These are phyloP conservation scores for grape (Vitis vinifera) DNA, from an alignment of 164 flowering plant species.

Conservation along the genomic window DNA sequence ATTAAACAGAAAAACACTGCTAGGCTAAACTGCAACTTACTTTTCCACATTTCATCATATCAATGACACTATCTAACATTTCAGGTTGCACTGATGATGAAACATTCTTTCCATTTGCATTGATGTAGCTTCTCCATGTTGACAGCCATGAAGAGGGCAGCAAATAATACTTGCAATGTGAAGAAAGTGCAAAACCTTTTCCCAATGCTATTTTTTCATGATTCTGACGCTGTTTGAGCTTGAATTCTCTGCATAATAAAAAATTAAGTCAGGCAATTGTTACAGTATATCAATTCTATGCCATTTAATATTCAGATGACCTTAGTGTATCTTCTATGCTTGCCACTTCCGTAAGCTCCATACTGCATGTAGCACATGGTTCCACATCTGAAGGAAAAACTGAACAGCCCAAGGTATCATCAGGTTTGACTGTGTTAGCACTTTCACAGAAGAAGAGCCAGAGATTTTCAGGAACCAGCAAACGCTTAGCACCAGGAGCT, in stretches of 20 bases:
- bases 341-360: conserved; percentile 72
- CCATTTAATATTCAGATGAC: conserved; percentile 31
- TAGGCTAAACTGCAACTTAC: conserved; percentile 30
- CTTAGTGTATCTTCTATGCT: conserved; percentile 67
- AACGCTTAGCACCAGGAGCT: conserved; percentile 83
- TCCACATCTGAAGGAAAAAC: conserved; percentile 60
- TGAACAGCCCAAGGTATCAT: conserved; percentile 58
- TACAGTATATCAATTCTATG: conserved; percentile 1
- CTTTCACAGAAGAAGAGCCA: conserved; percentile 79
- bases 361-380: conserved; percentile 62
- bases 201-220: conserved; percentile 83
- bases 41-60: conserved; percentile 64
- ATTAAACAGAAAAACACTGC: background rate
- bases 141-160: conserved; percentile 86
- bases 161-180: conserved; percentile 65
- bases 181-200: conserved; percentile 57
- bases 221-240: conserved; percentile 76
- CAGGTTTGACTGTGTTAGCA: conserved; percentile 65
- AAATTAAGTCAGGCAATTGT: conserved; percentile 21
- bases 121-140: conserved; percentile 76
- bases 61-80: conserved; percentile 48
- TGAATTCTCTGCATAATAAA: conserved; percentile 61
- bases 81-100: conserved; percentile 69
- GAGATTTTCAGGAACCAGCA: conserved; percentile 78
- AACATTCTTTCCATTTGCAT: conserved; percentile 60